Evolutionary conservation across 345 rosid species (phyloP), one percentile per base, ranked within the genome.

Genomic region (Eucalyptus albens): DNA sequence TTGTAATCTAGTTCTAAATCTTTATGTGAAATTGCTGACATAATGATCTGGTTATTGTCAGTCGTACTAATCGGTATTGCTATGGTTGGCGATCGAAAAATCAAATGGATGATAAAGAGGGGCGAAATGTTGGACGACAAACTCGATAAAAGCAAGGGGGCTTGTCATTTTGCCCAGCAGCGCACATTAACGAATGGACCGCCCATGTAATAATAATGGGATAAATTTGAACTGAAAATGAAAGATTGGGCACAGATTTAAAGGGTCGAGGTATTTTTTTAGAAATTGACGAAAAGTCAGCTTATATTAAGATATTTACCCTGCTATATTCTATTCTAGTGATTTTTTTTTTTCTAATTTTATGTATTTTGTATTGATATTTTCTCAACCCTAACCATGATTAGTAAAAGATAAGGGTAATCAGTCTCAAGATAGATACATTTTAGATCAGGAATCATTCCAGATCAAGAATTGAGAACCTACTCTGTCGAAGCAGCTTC

Each of bases 61-160:
- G 0, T 6, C 67, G 4, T 60, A 60, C 15, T 11, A 60, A 60
- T 0, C 4, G 15, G 0, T 8, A 53, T 53, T 19, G 62, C 12
- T 6, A 60, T 12, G 67, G 15, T 29, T 27, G n/a, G 67, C 8
- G 1, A 60, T 27, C n/a, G 31, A 60, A 60, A 60, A 60, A 60
- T 60, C 31, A 60, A 27, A 60, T 13, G 31, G 67, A 60, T 3
- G 31, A 60, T 60, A 60, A 27, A 6, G 31, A 5, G 31, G 31
- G 31, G 15, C 31, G 15, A 60, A 60, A 60, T 60, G 67, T 60
- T 11, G 31, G 67, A 60, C 4, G 67, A 27, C 33, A 62, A 29
- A 60, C 67, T 27, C 15, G 8, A 60, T 60, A 60, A 27, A 27
- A 60, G 67, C 67, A 27, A 60, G 31, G n/a, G 31, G 15, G 31